Evolutionary conservation across 805 yeast species (phyloP).

Genomic region (Millerozyma miso): DNA sequence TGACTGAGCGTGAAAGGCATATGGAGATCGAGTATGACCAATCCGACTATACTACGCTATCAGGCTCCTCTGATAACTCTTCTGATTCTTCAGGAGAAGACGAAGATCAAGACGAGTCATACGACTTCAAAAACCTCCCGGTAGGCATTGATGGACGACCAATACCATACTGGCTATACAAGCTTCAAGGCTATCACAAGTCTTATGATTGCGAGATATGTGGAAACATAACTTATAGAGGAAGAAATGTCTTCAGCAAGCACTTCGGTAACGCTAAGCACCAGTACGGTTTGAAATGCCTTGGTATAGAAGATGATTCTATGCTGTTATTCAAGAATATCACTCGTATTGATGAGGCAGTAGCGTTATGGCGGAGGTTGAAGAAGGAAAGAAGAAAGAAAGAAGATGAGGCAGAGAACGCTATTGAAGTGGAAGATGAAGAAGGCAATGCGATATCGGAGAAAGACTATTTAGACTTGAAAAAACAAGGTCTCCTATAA

Average conservation of each 20-base stretch:
- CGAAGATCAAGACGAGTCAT: slow-evolving; percentile 25
- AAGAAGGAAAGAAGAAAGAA: slow-evolving; percentile 31
- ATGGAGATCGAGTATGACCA: slow-evolving; percentile 44
- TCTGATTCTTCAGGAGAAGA: slow-evolving; percentile 22
- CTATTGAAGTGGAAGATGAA: slow-evolving; percentile 83
- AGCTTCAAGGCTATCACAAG: slow-evolving; percentile 77
- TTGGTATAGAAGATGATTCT: slow-evolving; percentile 60
- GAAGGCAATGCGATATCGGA: slow-evolving; percentile 91
- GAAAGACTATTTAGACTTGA: slow-evolving; percentile 76
- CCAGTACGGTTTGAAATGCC: slow-evolving; percentile 62
- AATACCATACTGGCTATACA: slow-evolving; percentile 90
- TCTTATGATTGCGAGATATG: slow-evolving; percentile 82
- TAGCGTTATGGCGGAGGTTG: slow-evolving; percentile 48
- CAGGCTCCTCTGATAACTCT: slow-evolving; percentile 20
- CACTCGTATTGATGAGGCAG: slow-evolving; percentile 63
- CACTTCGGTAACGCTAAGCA: slow-evolving; percentile 78
- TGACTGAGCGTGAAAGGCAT: slow-evolving; percentile 66
- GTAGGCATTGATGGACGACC: slow-evolving; percentile 88
- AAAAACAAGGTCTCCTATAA: slow-evolving; percentile 78
- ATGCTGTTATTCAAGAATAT: slow-evolving; percentile 56
- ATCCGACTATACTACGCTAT: slow-evolving; percentile 37
- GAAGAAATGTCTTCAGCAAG: slow-evolving; percentile 63
- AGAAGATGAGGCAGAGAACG: slow-evolving; percentile 45
- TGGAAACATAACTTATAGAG: slow-evolving; percentile 68
- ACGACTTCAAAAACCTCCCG: slow-evolving; percentile 59